Evolutionary conservation across 768 basidiomycete species (phyloP).

Genomic region (Coprinellus micaceus): DNA sequence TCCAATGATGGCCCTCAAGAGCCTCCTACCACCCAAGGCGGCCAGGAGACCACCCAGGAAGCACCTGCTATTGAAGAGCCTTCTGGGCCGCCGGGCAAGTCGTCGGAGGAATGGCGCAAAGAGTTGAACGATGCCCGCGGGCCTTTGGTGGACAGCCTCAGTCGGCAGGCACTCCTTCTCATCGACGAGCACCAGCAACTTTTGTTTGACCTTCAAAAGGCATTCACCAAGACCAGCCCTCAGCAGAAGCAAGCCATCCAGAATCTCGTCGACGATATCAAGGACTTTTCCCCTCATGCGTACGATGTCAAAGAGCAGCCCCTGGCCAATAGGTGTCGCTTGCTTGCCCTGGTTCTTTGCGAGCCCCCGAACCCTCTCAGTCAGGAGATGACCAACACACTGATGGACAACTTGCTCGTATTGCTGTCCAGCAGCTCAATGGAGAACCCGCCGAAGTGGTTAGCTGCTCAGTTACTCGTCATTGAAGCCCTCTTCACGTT

Average conservation of each 20-base stretch:
- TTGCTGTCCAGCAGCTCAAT: slow-evolving; percentile 55
- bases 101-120: slow-evolving; percentile 58
- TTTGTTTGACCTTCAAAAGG: slow-evolving; percentile 82
- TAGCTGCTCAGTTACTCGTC: slow-evolving; percentile 80
- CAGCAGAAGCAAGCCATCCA: slow-evolving; percentile 65
- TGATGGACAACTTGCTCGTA: slow-evolving; percentile 69
- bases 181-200: slow-evolving; percentile 86
- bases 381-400: slow-evolving; percentile 46
- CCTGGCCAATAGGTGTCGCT: slow-evolving; percentile 76
- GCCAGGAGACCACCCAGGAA: neutral
- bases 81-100: slow-evolving; percentile 29
- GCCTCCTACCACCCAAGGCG: slow-evolving; percentile 17
- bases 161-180: slow-evolving; percentile 67
- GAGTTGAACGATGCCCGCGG: slow-evolving; percentile 67
- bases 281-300: slow-evolving; percentile 58
- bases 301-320: slow-evolving; percentile 72
- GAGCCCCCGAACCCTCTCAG: slow-evolving; percentile 62
- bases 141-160: slow-evolving; percentile 59
- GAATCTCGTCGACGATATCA: slow-evolving; percentile 75
- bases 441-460: slow-evolving; percentile 79
- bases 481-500: slow-evolving; percentile 78
- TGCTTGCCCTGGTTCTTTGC: slow-evolving; percentile 79
- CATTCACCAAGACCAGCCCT: slow-evolving; percentile 66
- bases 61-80: neutral
- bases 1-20: neutral